These are phyloP conservation scores for Hypericum androsaemum DNA, from an alignment of 345 rosid genomes.

Conservation along the genomic window DNA sequence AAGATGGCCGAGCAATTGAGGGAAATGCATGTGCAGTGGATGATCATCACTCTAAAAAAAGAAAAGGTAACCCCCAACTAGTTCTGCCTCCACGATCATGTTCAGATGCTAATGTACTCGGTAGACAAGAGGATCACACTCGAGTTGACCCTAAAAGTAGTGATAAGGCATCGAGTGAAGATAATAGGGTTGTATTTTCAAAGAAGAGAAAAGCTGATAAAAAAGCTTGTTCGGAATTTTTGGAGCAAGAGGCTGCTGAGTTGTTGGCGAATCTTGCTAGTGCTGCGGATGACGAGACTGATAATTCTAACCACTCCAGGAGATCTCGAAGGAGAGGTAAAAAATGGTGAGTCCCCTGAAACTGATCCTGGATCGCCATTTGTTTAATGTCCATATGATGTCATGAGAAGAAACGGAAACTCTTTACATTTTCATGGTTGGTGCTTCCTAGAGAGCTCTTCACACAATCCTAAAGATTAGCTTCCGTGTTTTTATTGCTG, in stretches of 20 bases:
- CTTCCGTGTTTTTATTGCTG: too few species aligned
- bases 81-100: conserved; percentile 11
- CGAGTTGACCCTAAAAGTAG: not conserved
- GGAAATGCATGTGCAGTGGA: conserved; percentile 5
- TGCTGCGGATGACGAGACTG: conserved; percentile 18
- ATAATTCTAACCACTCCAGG: conserved; percentile 10
- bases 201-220: conserved; percentile 10
- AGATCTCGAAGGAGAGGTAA: conserved; percentile 4
- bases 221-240: conserved; percentile 16
- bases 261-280: conserved; percentile 10
- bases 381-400: not conserved
- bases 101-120: conserved; percentile 8
- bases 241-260: conserved; percentile 11
- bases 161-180: conserved; percentile 11
- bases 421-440: too few species aligned
- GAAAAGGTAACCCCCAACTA: conserved; percentile 5
- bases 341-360: conserved; percentile 17
- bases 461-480: too few species aligned
- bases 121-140: conserved; percentile 15
- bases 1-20: conserved; percentile 7
- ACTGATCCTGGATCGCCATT: not conserved
- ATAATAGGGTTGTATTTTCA: conserved; percentile 1
- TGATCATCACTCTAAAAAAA: conserved; percentile 9
- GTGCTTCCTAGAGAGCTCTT: too few species aligned
- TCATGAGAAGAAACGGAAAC: not conserved